These are phyloP conservation scores for Scutellaria baicalensis DNA, from an alignment of 257 asterid species.

Conservation along the genomic window DNA sequence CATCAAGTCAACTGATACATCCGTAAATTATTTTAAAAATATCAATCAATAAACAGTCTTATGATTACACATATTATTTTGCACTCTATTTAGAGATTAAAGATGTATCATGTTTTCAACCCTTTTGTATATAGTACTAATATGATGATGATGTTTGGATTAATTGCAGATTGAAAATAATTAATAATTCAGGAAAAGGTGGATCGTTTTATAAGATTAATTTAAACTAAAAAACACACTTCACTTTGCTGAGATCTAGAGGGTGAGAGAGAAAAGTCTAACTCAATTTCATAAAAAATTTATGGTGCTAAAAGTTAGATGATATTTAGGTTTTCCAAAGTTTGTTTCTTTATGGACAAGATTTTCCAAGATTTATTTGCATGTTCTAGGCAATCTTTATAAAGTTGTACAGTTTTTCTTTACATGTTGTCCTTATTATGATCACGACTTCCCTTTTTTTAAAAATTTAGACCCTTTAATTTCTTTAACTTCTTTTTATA, in stretches of 20 bases:
- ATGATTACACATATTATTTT: background rate
- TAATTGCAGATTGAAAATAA: background rate
- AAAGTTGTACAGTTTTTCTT: slow-evolving; percentile 20
- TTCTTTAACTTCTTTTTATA: background rate
- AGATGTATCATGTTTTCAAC: background rate
- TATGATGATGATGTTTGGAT: background rate
- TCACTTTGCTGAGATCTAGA: background rate
- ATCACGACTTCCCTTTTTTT: background rate
- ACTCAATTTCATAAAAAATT: background rate
- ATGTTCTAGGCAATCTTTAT: slow-evolving; percentile 18
- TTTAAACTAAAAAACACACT: too few species aligned
- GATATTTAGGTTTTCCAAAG: background rate
- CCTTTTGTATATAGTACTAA: background rate
- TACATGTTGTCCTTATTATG: background rate
- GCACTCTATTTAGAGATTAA: background rate
- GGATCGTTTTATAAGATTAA: too few species aligned
- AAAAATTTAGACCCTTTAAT: background rate
- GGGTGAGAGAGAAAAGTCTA: background rate
- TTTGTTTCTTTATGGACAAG: slow-evolving; percentile 9
- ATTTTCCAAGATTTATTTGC: slow-evolving; percentile 15
- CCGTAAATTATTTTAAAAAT: background rate
- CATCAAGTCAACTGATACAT: slow-evolving; percentile 12
- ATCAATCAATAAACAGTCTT: background rate
- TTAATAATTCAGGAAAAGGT: background rate
- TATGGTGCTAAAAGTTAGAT: too few species aligned